Evolutionary conservation across 768 basidiomycete genomes (phyloP), one percentile per base, ranked within the genome.

Genomic region (Panellus pusillus): DNA sequence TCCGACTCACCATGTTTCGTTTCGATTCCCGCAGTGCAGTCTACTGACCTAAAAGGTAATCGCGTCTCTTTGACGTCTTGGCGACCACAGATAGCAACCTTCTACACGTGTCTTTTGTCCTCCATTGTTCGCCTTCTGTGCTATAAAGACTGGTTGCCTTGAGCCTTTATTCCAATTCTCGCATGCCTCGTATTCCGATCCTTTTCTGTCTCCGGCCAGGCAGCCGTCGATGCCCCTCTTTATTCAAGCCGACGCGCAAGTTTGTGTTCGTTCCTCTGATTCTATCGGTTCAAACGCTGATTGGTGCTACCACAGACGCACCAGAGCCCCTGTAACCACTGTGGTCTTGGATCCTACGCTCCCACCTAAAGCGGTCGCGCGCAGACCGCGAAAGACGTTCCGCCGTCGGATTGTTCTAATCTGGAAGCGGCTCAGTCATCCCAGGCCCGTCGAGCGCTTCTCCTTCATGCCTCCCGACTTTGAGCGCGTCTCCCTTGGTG

Each of bases 401-500:
- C 60, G 58, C 31, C 65, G 71, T 13, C 58, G 65, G 18, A n/a
- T 72, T 19, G 46, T 66, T 2, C 50, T 70, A 12, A 24, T 65
- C 2, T 73, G 71, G 71, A 73, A 73, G 57, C 62, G 62, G 13
- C 17, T 65, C 37, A 70, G 56, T n/a, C 66, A 60, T 12, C 58
- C 66, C 9, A 57, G 63, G 12, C 50, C 61, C 5, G 65, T 66
- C 11, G 57, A 63, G 13, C 64, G 68, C 13, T 70, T 70, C 37
- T 73, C 74, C 3, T 72, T 66, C 61, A 66, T 74, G 42, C 69
- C 70, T 1, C 61, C 63, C 6, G 72, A 69, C 28, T 75, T 73
- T 48, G 61, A 61, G 27, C 47, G 60, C n/a, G 61, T 68, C 14
- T 52, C 61, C 5, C 58, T 35, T 20, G 54, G 12, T 44, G 35